Conservation (phyloP, 73 alveolate species). For the Stentor roeselii region DNA sequence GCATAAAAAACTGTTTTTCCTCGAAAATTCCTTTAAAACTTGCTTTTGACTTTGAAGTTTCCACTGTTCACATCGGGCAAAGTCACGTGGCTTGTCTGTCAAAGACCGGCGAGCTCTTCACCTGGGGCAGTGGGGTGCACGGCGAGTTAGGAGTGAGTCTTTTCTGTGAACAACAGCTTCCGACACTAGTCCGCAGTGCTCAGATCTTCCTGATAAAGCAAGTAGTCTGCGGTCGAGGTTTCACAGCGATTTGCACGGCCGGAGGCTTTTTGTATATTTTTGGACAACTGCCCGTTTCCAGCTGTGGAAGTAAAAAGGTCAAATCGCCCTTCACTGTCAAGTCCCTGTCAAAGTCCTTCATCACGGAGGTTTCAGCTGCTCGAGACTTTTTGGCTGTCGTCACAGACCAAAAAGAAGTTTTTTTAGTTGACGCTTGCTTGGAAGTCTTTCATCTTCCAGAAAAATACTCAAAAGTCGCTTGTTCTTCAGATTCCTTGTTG, state of each 20-base stretch:
- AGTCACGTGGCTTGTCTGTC: background rate
- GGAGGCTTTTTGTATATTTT: constrained; percentile 7
- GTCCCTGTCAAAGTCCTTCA: background rate
- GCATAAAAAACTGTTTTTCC: background rate
- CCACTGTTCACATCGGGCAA: background rate
- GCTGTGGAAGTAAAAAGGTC: no score
- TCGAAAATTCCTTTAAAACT: background rate
- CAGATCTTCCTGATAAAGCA: background rate
- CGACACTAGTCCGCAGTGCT: background rate
- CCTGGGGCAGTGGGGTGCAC: constrained; percentile 13
- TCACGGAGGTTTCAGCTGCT: background rate
- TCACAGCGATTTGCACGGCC: background rate
- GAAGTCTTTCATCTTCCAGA: background rate
- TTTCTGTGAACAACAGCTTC: background rate
- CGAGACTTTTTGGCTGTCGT: background rate
- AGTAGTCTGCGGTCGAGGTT: background rate
- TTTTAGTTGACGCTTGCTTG: background rate
- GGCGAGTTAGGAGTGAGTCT: background rate
- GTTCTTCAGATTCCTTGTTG: background rate
- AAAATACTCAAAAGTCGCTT: background rate
- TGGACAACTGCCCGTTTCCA: background rate
- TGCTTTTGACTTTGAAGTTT: background rate
- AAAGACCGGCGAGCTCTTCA: background rate
- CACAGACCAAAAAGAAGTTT: background rate
- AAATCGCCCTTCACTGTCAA: background rate